A percentile compares a stretch with the other conserved stretches of the same genome.
Conservation (phyloP, 2,329 filamentous ascomycete species). For the Monosporascus cannonballus region DNA sequence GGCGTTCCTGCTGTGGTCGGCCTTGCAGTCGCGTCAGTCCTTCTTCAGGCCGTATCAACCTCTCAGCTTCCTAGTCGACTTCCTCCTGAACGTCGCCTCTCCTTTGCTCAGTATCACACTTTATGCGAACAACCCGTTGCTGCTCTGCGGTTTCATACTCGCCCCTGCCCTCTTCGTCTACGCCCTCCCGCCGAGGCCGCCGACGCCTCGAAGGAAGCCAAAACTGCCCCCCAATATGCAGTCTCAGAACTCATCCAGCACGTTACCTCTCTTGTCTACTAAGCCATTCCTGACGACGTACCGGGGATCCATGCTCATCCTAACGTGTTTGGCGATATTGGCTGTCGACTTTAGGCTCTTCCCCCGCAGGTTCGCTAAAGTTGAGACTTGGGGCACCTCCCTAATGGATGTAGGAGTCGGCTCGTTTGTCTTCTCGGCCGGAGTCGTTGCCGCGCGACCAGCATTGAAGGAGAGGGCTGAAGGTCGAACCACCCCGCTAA, state of each 20-base stretch:
- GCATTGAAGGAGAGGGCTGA: constrained; percentile 64
- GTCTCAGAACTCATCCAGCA: constrained; percentile 24
- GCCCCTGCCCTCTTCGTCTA: constrained; percentile 63
- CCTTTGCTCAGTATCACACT: constrained; percentile 81
- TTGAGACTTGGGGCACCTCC: constrained; percentile 99
- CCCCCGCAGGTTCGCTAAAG: constrained; percentile 91
- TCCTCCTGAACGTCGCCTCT: constrained; percentile 76
- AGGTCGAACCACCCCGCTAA: constrained; percentile 42
- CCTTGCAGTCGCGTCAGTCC: constrained; percentile 73
- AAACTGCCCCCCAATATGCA: constrained; percentile 39
- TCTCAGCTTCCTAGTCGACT: constrained; percentile 69
- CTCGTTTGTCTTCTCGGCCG: constrained; percentile 93
- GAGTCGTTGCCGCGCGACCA: constrained; percentile 80
- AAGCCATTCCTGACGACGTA: constrained; percentile 94
- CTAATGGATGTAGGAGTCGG: constrained; percentile 97
- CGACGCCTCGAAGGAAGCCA: constrained; percentile 40
- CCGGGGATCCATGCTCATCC: constrained; percentile 82
- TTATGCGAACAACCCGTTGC: constrained; percentile 68
- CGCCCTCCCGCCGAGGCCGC: constrained; percentile 39
- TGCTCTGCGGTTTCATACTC: constrained; percentile 69
- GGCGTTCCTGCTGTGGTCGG: constrained; percentile 80
- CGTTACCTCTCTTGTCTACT: constrained; percentile 56
- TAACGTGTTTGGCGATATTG: constrained; percentile 87
- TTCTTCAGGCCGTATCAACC: constrained; percentile 75
- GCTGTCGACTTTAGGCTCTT: constrained; percentile 94